Base-by-base conservation (phyloP, 2,329 filamentous ascomycete genomes). In the Exserohilum turcica region DNA sequence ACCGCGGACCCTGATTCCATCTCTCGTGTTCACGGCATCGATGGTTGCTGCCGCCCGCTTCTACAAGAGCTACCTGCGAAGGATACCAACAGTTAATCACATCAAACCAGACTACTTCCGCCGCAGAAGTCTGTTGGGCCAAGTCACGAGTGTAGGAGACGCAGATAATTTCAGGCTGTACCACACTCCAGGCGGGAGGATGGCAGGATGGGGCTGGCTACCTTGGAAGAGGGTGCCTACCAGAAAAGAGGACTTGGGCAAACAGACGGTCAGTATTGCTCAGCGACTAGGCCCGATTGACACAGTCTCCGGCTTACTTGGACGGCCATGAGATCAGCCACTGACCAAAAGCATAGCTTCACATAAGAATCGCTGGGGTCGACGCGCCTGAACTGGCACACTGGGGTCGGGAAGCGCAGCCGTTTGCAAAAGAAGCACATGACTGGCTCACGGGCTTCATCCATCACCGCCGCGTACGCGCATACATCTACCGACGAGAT, bases 121-220 rank as follows among this genome's bases (percentile, higher is more conserved):
- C 39, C 86, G 80, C 56, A 83, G 90, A 64, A 92, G 85, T 63
- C 71, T 99, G 36, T 89, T 93, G 64, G 94, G 94, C 12, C 84
- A 84, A 57, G 94, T 97, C 36, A 97, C 93, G 10, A 92, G 90
- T 64, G 94, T 99, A 19, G 94, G 95, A 36, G 94, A 99, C 80
- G 95, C 92, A 3, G 94, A 99, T 75, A 93, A 93, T 71, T 97
- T 99, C 74, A 89, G 94, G 64, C 74, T 99, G 42, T 99, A 89
- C 73, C 94, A 99, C 74, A 97, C 92, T 0, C 94, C 94, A 0
- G 93, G 93, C n/a, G 94, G 94, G 9, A 83, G 86, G 61, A 75
- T 92, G 45, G 83, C 88, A 9, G 94, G 94, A 47, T 99, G 94
- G 94, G 92, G 89, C n/a, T 96, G 91, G 91, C 69, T 94, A 59